phyloP scores from a whole-genome alignment of 192 early-diverging fungal genomes.

The Jimgerdemannia lactiflua region DNA sequence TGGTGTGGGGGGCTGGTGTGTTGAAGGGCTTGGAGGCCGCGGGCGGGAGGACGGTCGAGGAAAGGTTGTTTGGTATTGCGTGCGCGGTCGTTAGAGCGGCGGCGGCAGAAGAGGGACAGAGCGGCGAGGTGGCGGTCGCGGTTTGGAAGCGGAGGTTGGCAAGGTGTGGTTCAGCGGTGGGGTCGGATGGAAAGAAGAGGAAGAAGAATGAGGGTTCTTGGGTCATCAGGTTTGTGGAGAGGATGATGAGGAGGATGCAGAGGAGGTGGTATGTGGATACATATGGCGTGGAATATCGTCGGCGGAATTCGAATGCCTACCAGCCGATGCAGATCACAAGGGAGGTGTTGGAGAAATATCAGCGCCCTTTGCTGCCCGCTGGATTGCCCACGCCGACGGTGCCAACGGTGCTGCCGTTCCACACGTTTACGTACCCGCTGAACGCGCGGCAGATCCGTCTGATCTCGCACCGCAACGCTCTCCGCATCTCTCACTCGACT shows the following conservation, averaged over 20 bases:
- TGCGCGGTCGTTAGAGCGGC: not conserved
- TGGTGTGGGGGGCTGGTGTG: slow-evolving; percentile 51
- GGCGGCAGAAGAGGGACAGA: not conserved
- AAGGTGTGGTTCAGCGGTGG: not conserved
- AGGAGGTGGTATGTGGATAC: slow-evolving; percentile 63
- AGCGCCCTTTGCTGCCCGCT: slow-evolving; percentile 47
- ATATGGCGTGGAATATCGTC: slow-evolving; percentile 18
- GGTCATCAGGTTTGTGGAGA: slow-evolving; percentile 64
- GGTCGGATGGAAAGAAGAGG: not conserved
- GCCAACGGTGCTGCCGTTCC: slow-evolving; percentile 90
- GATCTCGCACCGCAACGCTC: slow-evolving; percentile 82
- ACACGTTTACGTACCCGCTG: slow-evolving; percentile 93
- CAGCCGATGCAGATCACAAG: slow-evolving; percentile 11
- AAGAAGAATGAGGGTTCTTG: slow-evolving; percentile 70
- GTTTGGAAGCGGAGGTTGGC: not conserved
- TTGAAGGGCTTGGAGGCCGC: slow-evolving; percentile 27
- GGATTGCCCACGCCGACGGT: slow-evolving; percentile 57
- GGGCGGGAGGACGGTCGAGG: not conserved
- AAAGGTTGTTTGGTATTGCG: not conserved
- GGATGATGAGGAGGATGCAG: slow-evolving; percentile 55
- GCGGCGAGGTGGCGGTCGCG: not conserved
- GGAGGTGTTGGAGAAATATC: slow-evolving; percentile 16
- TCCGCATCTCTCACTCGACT: slow-evolving; percentile 76
- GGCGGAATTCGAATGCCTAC: not conserved
- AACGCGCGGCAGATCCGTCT: slow-evolving; percentile 79